Percentiles rank a stretch among this genome's conserved stretches.
Conservation (phyloP, 169 alveolate genomes). For the Plasmodium cynomolgi region DNA sequence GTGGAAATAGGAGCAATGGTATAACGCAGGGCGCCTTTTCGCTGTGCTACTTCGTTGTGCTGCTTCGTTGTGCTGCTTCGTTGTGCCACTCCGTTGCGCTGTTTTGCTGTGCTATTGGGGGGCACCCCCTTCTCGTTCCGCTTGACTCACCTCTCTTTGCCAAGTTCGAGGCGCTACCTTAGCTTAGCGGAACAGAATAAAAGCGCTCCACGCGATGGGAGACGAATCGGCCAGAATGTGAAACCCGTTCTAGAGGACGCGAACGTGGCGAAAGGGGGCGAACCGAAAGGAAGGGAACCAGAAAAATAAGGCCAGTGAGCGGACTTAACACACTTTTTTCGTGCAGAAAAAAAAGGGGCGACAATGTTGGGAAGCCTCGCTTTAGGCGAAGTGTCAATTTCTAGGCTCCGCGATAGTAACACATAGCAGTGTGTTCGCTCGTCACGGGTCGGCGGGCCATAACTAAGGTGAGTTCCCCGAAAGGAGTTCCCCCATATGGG, state of each 20-base stretch:
- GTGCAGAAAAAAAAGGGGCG: not conserved
- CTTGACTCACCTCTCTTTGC: not conserved
- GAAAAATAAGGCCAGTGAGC: not conserved
- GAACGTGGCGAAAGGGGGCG: not conserved
- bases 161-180: not conserved
- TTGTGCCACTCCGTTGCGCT: not conserved
- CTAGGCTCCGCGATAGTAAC: not conserved
- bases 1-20: not conserved
- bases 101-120: too few relatives aligned
- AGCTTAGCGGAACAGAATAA: not conserved
- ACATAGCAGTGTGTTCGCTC: not conserved
- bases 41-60: not conserved
- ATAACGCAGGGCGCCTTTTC: not conserved
- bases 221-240: not conserved
- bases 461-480: not conserved
- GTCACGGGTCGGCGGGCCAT: not conserved
- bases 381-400: not conserved
- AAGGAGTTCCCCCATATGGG: not conserved
- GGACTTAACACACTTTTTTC: not conserved
- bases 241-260: not conserved
- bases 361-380: not conserved
- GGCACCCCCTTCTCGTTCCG: too few relatives aligned
- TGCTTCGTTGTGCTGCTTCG: not conserved
- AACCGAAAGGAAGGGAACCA: not conserved
- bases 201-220: not conserved